A percentile compares a stretch with the other conserved stretches of the same genome.
Evolutionary conservation across 257 asterid genomes (phyloP).

Genomic region (Salvia rosmarinus): DNA sequence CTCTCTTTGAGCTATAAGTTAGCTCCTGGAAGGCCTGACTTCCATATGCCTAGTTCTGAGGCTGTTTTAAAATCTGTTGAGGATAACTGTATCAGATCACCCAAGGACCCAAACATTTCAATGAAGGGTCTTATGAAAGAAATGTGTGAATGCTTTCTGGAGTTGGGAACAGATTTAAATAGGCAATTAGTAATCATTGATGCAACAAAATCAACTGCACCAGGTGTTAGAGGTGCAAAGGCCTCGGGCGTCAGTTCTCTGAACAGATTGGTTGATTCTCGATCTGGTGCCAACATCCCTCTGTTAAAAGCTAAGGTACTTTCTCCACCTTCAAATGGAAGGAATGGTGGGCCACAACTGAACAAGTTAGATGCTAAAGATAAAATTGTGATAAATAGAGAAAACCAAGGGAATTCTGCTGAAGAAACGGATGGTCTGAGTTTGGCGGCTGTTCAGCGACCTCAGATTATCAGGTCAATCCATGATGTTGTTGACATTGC

Average conservation of each 20-base stretch:
- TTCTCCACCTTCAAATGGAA: slow-evolving; percentile 44
- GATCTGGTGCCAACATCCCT: slow-evolving; percentile 38
- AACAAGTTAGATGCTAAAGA: slow-evolving; percentile 38
- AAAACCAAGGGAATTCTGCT: slow-evolving; percentile 36
- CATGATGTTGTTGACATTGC: slow-evolving; percentile 63
- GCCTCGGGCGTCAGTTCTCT: slow-evolving; percentile 30
- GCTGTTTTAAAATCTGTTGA: slow-evolving; percentile 52
- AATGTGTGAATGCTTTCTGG: slow-evolving; percentile 55
- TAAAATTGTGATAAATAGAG: slow-evolving; percentile 36
- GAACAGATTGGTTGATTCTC: slow-evolving; percentile 39
- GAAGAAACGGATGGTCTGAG: slow-evolving; percentile 43
- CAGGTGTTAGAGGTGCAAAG: slow-evolving; percentile 24
- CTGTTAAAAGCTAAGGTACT: slow-evolving; percentile 32
- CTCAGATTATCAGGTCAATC: slow-evolving; percentile 40
- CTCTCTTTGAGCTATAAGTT: slow-evolving; percentile 43
- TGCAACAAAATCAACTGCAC: slow-evolving; percentile 16
- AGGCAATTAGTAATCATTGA: slow-evolving; percentile 34
- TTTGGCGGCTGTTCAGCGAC: slow-evolving; percentile 41
- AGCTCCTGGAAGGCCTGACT: slow-evolving; percentile 43
- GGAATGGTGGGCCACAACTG: slow-evolving; percentile 35
- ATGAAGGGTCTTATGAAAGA: slow-evolving; percentile 60
- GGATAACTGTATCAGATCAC: slow-evolving; percentile 51
- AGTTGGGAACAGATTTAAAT: slow-evolving; percentile 47
- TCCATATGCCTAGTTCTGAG: slow-evolving; percentile 55
- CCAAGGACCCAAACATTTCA: slow-evolving; percentile 54